Base-by-base conservation (phyloP, 768 basidiomycete species). In the Pulveroboletus sp. region DNA sequence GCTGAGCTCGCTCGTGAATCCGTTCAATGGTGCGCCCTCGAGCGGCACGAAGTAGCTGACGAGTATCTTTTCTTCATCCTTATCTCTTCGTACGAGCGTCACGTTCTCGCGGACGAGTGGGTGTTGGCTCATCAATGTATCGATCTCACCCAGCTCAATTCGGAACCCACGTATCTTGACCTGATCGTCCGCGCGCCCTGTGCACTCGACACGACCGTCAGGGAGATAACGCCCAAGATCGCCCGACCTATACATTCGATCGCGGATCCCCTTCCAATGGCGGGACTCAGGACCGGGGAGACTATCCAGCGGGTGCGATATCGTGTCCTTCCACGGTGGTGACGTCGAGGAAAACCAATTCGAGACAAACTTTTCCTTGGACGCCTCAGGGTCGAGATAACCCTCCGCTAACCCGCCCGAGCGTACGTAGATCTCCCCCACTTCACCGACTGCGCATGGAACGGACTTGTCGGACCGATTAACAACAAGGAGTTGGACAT, bases 131-230 rank as follows among this genome's bases (percentile, higher is more conserved):
- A 99, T 82, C 71, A 95, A 85, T 0, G 90, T 97, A 66, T 99
- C 97, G 56, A 99, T 97, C 68, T 99, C 97, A 14, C 94, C 94
- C 7, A 98, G 79, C 66, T 99, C 97, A 61, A 99, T 98, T 21
- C 97, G 79, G 84, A 99, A 99, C 2, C 97, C 97, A 46, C 97
- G 89, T 68, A 99, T 98, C 73, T 99, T 98, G 72, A 99, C 91
- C 64, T 99, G 97, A 64, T 98, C 95, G 64, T 99, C 97, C 2
- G 95, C 94, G 19, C 97, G 82, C 17, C 97, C 97, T 0, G 90
- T 94, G 65, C 97, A 98, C 67, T 99, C 97, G 11, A 99, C 97
- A 27, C 80, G 82, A 5, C 97, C 97, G 65, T 88, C 80, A 1
- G 97, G 90, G 27, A 87, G 74, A 68, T 99, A 99, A 6, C 97